Conservation (phyloP, 2,329 filamentous ascomycete genomes). For the Stachybotrys chartarum region DNA sequence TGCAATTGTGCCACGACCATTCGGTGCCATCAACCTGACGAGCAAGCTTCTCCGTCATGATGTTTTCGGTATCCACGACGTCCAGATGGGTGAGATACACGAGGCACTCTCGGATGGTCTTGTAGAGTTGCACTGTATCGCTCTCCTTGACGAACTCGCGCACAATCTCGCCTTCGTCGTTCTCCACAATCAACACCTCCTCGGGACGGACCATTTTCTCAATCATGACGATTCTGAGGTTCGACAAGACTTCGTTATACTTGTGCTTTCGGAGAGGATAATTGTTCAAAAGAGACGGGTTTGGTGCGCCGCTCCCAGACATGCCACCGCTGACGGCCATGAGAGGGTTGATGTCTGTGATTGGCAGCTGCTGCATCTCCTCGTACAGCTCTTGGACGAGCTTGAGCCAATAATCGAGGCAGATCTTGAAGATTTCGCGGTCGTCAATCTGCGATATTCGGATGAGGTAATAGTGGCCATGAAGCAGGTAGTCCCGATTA, state of each 20-base stretch:
- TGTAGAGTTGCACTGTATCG: constrained; percentile 98
- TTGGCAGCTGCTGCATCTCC: constrained; percentile 94
- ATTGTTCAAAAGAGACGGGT: constrained; percentile 76
- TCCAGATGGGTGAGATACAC: constrained; percentile 97
- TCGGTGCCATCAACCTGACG: constrained; percentile 91
- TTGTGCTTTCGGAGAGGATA: constrained; percentile 97
- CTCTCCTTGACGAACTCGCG: constrained; percentile 99
- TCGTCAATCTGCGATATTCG: constrained; percentile 98
- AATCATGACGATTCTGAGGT: constrained; percentile 95
- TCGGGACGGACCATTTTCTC: constrained; percentile 99
- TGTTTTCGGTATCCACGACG: constrained; percentile 93
- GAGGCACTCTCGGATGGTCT: constrained; percentile 93
- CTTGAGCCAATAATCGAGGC: constrained; percentile 98
- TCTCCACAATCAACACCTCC: constrained; percentile 98
- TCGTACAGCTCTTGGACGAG: constrained; percentile 96
- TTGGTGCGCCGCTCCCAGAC: constrained; percentile 74
- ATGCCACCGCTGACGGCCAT: constrained; percentile 68
- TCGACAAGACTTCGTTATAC: constrained; percentile 89
- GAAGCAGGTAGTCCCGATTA: constrained; percentile 88
- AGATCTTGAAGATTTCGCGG: constrained; percentile 99
- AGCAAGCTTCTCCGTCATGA: constrained; percentile 98
- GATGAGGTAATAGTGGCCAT: constrained; percentile 97
- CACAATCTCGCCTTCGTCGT: constrained; percentile 97
- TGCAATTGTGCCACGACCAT: constrained; percentile 99
- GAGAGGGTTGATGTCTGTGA: constrained; percentile 87